phyloP scores from a whole-genome alignment of 2,329 filamentous ascomycete genomes.

The Penicillium sp. region DNA sequence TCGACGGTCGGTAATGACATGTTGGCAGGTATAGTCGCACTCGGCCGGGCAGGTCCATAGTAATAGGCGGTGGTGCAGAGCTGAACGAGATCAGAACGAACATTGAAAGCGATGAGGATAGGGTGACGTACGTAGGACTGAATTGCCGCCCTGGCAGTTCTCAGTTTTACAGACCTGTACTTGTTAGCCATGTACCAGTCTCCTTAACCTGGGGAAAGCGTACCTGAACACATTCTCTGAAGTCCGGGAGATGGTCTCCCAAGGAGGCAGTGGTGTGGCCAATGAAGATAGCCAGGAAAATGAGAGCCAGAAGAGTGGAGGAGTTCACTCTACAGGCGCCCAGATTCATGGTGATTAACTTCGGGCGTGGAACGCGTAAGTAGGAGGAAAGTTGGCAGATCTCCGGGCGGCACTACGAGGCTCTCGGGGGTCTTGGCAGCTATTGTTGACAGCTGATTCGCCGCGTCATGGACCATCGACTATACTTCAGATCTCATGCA shows the following conservation, averaged over 20 bases:
- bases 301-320: conserved; percentile 28
- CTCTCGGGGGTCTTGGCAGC: conserved; percentile 21
- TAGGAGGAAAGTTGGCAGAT: conserved; percentile 14
- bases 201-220: conserved; percentile 20
- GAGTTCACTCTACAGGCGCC: conserved; percentile 17
- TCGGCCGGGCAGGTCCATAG: conserved; percentile 89
- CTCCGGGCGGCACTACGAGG: conserved; percentile 14
- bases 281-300: conserved; percentile 32
- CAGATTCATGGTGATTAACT: conserved; percentile 27
- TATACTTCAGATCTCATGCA: neutral
- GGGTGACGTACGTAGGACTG: conserved; percentile 62
- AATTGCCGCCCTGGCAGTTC: conserved; percentile 68
- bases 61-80: conserved; percentile 77
- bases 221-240: conserved; percentile 80
- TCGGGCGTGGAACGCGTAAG: conserved; percentile 15
- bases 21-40: conserved; percentile 98
- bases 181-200: conserved; percentile 16
- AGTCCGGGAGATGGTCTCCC: conserved; percentile 83
- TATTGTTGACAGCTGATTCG: conserved; percentile 3
- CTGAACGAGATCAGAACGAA: conserved; percentile 46
- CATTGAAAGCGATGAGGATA: conserved; percentile 1
- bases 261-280: conserved; percentile 60
- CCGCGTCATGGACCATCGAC: neutral
- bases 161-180: conserved; percentile 69
- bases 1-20: conserved; percentile 74